phyloP scores from a whole-genome alignment of 129 eudicot genomes.

The Tanacetum coccineum region DNA sequence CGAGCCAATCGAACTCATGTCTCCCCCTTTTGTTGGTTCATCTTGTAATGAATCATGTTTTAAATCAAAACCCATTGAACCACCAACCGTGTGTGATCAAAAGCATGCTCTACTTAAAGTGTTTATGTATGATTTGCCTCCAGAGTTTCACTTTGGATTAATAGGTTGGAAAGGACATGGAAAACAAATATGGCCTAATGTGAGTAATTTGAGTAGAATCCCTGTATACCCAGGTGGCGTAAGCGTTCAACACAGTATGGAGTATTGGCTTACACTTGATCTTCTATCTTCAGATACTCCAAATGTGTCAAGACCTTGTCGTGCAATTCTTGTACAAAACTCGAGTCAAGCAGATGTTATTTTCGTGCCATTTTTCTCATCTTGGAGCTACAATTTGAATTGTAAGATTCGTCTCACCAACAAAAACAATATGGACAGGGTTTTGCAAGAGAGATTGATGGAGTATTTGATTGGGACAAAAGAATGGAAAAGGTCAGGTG shows the following conservation, averaged over 20 bases:
- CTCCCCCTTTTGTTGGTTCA: background rate
- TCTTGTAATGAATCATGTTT: background rate
- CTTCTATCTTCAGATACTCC: conserved; percentile 50
- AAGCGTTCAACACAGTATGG: conserved; percentile 61
- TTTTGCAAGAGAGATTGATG: conserved; percentile 54
- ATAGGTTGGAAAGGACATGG: conserved; percentile 48
- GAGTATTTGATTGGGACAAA: conserved; percentile 38
- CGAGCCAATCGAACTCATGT: background rate
- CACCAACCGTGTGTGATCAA: background rate
- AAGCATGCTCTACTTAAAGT: conserved; percentile 40
- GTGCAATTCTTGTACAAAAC: conserved; percentile 43
- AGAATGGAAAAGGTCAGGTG: conserved; percentile 52
- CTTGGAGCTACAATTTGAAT: conserved; percentile 54
- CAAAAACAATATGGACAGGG: conserved; percentile 29
- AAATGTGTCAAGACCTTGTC: conserved; percentile 52
- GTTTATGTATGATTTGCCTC: conserved; percentile 65
- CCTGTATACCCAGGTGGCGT: conserved; percentile 64
- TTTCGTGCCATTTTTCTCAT: conserved; percentile 64
- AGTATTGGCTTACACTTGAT: conserved; percentile 78
- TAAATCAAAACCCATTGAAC: background rate
- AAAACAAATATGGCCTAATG: conserved; percentile 55
- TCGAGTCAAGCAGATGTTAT: conserved; percentile 57
- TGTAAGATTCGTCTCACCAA: conserved; percentile 39
- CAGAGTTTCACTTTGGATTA: conserved; percentile 66
- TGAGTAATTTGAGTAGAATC: conserved; percentile 27